Evolutionary conservation across 129 eudicot genomes (phyloP).

Genomic region (Ambrosia artemisiifolia): DNA sequence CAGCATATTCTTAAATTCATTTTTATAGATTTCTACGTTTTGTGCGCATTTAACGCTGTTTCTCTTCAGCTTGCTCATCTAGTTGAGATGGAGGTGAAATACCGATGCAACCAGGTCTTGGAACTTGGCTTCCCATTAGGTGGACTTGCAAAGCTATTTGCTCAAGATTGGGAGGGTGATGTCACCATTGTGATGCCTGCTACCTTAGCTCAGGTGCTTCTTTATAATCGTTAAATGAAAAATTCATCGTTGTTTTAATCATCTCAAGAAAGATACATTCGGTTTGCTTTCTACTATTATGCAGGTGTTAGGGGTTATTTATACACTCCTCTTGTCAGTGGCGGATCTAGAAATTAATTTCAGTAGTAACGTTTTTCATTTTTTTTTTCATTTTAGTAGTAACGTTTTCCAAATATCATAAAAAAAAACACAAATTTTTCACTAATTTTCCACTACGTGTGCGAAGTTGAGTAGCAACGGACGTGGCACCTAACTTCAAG

Average conservation of each 20-base stretch:
- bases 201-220: constrained; percentile 81
- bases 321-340: not conserved
- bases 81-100: constrained; percentile 92
- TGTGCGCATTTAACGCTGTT: constrained; percentile 4
- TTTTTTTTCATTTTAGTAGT: no score
- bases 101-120: constrained; percentile 83
- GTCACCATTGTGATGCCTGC: constrained; percentile 97
- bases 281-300: not conserved
- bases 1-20: not conserved
- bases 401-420: no score
- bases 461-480: no score
- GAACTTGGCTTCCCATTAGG: constrained; percentile 94
- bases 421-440: no score
- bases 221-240: not conserved
- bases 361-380: no score
- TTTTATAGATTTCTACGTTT: not conserved
- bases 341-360: no score
- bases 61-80: constrained; percentile 71
- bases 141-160: constrained; percentile 86
- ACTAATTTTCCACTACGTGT: no score
- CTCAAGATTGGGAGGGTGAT: constrained; percentile 99
- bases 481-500: no score
- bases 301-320: not conserved
- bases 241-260: not conserved
- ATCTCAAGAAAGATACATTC: not conserved